Evolutionary conservation across 345 rosid genomes (phyloP), one percentile per base, ranked within the genome.

Genomic region (Pistacia vera): DNA sequence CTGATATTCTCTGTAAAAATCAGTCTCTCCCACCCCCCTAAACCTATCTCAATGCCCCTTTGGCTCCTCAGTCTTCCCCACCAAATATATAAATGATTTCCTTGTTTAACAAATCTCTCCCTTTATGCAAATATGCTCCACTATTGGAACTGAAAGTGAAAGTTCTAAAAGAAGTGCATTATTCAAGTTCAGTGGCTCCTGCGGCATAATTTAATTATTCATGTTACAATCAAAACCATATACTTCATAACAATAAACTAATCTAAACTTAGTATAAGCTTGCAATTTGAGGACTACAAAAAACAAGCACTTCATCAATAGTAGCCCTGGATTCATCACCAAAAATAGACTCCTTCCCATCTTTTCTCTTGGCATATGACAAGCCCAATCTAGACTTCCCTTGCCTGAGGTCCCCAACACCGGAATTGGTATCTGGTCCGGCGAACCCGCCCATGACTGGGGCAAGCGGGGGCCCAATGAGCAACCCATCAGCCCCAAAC

Each of bases 361-460:
- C 95, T 68, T 77, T 83, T 80, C 95, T 90, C 84, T 90, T 94
- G 18, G 90, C 93, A 83, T 91, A 94, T 51, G 97, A 91, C 81
- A 91, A 81, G 3, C 97, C 97, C 79, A 92, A 79, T 82, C 97
- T 89, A 70, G 97, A 93, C 88, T 87, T 91, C 18, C 91, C 97
- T 79, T 86, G 91, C 75, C 93, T 90, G 77, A 94, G 73, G 77
- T 92, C 90, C 62, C 97, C 97, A 36, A 90, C 74, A 8, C 97
- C 97, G 0, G 97, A 91, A 70, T 87, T 93, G 7, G 95, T 87
- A 73, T 91, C 97, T 0, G 93, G 97, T 28, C 98, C 94, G 0
- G 98, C 83, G 56, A 95, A 91, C 20, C 93, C 95, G 0, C 95
- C 95, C 97, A 95, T 93, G 44, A 95, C 97, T 0, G 95, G 94